Evolutionary conservation across 352 stramenopile genomes (phyloP), one percentile per base, ranked within the genome.

Genomic region (Phytopythium montanum): DNA sequence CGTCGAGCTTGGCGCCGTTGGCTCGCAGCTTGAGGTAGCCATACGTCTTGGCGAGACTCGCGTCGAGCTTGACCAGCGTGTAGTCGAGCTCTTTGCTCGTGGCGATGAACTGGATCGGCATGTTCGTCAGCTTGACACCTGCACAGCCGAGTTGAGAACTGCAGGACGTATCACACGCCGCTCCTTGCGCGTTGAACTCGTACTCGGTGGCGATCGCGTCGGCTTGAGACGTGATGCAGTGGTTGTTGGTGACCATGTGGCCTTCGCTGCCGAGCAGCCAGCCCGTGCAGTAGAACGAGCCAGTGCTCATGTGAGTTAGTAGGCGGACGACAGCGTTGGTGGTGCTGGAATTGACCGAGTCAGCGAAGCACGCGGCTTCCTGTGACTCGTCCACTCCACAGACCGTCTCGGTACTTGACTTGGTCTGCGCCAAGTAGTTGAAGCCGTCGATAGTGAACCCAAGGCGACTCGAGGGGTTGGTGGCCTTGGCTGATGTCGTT

Each of bases 221-320:
- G 16, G 29, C 34, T 44, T 71, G 61, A 25, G 56, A 70, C 6
- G 59, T 68, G 55, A 94, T 91, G 72, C 85, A 94, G 69, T 94
- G 85, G 54, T 91, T 59, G 72, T 94, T 94, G 26, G 85, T 92
- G 19, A 94, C 45, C 39, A 90, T n/a, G 54, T 94, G 82, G 18
- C 81, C 82, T 21, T 94, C 72, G 34, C 71, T 86, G n/a, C 85
- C 85, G 28, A 91, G 8, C 4, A 94, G 63, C 78, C 78, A 94
- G 19, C 85, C 85, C 19, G 79, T 91, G 60, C 85, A 94, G 44
- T 88, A 89, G 68, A 69, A 87, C 5, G 70, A 78, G 4, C 70
- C 66, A 25, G 54, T 62, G 36, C 50, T 41, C 54, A 90, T 90
- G 65, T 90, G 80, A 33, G 88, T 91, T 12, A 88, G 57, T 41